Evolutionary conservation across 1,139 yeast genomes (phyloP), one percentile per base, ranked within the genome.

Genomic region (Kurtzmaniella natalensis): DNA sequence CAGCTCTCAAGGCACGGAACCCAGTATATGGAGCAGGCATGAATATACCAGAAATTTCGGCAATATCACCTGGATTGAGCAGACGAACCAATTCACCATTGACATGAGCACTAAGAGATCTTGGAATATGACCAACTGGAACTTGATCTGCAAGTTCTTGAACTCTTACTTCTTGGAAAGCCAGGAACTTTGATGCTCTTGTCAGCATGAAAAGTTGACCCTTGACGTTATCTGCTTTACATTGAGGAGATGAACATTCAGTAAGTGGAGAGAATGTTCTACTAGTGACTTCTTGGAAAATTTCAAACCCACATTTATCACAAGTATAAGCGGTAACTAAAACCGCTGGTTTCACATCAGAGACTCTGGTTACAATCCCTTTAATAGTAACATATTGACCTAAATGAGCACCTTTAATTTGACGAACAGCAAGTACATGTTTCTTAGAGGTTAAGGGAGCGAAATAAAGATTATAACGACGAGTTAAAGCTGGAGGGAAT

Each of bases 21-120:
- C 98, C 98, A 4, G 97, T 88, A 59, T 89, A 89, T 5, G 98
- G 98, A 28, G 88, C 70, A 1, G 99, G 99, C 66, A 92, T 65
- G 56, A 83, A 88, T 23, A 94, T 82, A 36, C 99, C 99, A 1
- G 94, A 72, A 26, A 89, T 77, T 55, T 92, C 97, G 25, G 88
- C 96, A 22, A 85, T 75, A 58, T 94, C 98, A 50, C 99, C 99
- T 1, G 99, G 98, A 45, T 81, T 78, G 68, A 87, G 73, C 14
- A 81, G 62, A 53, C 99, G 76, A 16, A 88, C 97, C 40, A 94
- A 65, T 39, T 86, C 82, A 20, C 99, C 99, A 50, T 84, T 86
- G 14, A 89, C 79, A 53, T 92, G 96, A 35, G 89, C 74, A 5
- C 84, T 76, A 43, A 94, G 66, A 26, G 88, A 66, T 51, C 98